Evolutionary conservation across 441 rosid species (phyloP).

Genomic region (Populus hybrid): DNA sequence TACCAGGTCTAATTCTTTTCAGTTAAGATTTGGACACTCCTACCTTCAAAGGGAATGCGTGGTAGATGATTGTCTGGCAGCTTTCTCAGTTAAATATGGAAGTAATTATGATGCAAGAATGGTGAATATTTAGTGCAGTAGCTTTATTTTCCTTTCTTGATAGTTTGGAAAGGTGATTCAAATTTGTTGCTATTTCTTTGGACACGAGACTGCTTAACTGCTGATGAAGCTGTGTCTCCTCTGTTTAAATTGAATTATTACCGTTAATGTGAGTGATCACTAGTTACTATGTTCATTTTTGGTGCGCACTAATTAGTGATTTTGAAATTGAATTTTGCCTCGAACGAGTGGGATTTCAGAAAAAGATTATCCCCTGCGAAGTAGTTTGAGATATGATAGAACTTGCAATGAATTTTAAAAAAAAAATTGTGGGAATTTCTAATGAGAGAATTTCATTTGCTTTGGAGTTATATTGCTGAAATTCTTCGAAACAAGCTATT

Average conservation of each 20-base stretch:
- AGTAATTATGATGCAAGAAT: not conserved
- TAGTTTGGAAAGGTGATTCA: not conserved
- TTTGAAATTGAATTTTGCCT: not conserved
- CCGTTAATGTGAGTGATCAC: not conserved
- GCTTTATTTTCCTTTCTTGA: not conserved
- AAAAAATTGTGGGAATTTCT: not conserved
- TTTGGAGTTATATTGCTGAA: not conserved
- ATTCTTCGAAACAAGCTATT: not conserved
- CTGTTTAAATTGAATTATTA: not conserved
- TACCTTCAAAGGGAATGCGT: too few species aligned
- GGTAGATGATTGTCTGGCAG: not conserved
- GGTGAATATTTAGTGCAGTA: not conserved
- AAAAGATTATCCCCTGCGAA: not conserved
- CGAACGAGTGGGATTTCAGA: not conserved
- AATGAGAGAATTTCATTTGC: not conserved
- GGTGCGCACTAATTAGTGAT: not conserved
- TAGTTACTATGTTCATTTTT: not conserved
- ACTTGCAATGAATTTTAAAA: too few species aligned
- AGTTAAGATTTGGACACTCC: not conserved
- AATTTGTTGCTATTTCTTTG: not conserved
- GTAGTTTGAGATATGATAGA: not conserved
- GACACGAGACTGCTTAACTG: not conserved
- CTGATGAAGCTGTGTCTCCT: not conserved
- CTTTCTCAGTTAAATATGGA: not conserved
- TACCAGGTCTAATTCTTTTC: not conserved